Evolutionary conservation across 2,329 filamentous ascomycete species (phyloP).

Genomic region (Aspergillus costaricaensis): DNA sequence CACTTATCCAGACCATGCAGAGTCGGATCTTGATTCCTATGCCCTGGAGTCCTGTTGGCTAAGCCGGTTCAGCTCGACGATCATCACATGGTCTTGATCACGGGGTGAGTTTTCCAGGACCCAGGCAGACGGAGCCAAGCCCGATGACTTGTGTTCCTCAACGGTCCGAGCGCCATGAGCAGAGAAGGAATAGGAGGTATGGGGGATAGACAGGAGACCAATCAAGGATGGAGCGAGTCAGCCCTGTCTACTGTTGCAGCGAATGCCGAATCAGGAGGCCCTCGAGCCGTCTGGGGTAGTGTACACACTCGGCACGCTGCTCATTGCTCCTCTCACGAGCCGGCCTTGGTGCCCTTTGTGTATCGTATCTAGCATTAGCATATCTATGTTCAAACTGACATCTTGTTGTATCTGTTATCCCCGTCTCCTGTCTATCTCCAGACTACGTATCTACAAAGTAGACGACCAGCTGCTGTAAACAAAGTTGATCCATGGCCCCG

Average conservation of each 20-base stretch:
- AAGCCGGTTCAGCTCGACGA: slow-evolving; percentile 23
- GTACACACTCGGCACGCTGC: slow-evolving; percentile 3
- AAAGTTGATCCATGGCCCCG: slow-evolving; percentile 6
- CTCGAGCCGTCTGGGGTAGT: slow-evolving; percentile 2
- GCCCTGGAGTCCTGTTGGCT: slow-evolving; percentile 93
- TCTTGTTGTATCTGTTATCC: slow-evolving; percentile 15
- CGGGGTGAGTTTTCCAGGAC: slow-evolving; percentile 2
- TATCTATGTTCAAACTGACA: slow-evolving; percentile 9
- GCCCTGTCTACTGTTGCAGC: not conserved
- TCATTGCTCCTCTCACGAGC: slow-evolving; percentile 6
- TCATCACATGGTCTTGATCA: slow-evolving; percentile 8
- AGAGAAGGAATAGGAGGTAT: not conserved
- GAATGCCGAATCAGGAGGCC: not conserved
- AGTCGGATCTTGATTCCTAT: slow-evolving; percentile 89
- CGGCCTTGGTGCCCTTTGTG: slow-evolving; percentile 17
- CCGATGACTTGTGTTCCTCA: not conserved
- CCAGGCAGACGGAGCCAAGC: slow-evolving; percentile 1
- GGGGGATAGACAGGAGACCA: not conserved
- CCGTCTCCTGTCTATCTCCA: too few relatives aligned
- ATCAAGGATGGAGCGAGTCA: not conserved
- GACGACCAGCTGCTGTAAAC: not conserved
- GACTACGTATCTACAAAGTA: too few relatives aligned
- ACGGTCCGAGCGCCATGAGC: slow-evolving; percentile 6
- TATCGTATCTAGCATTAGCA: slow-evolving; percentile 23
- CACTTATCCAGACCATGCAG: slow-evolving; percentile 95